Evolutionary conservation across 352 stramenopile species (phyloP).

Genomic region (Pythium chondricola): DNA sequence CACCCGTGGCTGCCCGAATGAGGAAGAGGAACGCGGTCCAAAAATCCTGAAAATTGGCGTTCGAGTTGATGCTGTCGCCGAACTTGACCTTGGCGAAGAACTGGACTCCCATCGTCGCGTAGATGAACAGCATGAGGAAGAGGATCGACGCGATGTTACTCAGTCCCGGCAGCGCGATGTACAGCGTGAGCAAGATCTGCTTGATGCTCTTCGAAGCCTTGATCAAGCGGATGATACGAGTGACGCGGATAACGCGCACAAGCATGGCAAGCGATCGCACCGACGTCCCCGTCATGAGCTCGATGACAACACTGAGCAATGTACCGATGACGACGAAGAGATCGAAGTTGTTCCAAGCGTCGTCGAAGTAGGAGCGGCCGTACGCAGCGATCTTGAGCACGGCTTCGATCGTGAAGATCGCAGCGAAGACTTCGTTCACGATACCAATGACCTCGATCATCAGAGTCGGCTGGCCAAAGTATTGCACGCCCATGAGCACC

Average conservation of each 20-base stretch:
- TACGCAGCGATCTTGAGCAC: conserved; percentile 83
- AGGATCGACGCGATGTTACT: conserved; percentile 90
- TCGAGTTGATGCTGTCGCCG: conserved; percentile 61
- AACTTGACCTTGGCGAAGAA: conserved; percentile 88
- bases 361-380: conserved; percentile 73
- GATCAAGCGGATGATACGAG: conserved; percentile 74
- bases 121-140: conserved; percentile 93
- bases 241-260: conserved; percentile 89
- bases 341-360: conserved; percentile 88
- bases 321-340: conserved; percentile 76
- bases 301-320: conserved; percentile 50
- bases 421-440: conserved; percentile 85
- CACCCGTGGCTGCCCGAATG: conserved; percentile 86
- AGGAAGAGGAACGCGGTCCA: conserved; percentile 88
- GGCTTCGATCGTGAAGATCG: conserved; percentile 87
- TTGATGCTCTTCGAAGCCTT: conserved; percentile 84
- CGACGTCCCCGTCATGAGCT: conserved; percentile 43
- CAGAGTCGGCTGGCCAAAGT: conserved; percentile 69
- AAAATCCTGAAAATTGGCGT: conserved; percentile 92
- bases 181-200: conserved; percentile 88
- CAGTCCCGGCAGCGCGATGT: conserved; percentile 83
- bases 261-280: conserved; percentile 80
- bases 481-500: conserved; percentile 81
- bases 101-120: conserved; percentile 89
- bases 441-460: conserved; percentile 49